Percentiles rank a stretch among this genome's conserved stretches.
Conservation (phyloP, 179 eudicot genomes). For the Beta macrorhiza region DNA sequence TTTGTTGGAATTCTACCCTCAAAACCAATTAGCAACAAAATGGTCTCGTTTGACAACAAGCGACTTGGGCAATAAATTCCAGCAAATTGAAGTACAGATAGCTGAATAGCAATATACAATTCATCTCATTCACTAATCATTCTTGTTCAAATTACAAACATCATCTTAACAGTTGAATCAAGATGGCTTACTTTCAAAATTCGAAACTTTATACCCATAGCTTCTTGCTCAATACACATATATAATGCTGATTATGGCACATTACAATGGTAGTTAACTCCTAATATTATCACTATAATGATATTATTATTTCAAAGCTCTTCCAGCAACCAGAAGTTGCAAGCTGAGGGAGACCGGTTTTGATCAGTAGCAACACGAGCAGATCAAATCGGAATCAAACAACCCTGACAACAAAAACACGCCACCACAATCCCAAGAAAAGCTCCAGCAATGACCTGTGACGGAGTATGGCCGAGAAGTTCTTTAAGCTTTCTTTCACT, state of each 20-base stretch:
- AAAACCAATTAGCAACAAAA: no score
- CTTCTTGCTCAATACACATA: not conserved
- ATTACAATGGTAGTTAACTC: not conserved
- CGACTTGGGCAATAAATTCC: not conserved
- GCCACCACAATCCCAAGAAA: constrained; percentile 77
- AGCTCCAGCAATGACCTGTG: constrained; percentile 87
- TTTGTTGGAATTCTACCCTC: no score
- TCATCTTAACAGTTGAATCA: constrained; percentile 2
- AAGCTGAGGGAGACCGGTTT: not conserved
- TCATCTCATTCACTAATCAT: not conserved
- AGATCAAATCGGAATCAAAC: constrained; percentile 41
- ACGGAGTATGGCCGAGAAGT: constrained; percentile 91
- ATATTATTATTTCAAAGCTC: not conserved
- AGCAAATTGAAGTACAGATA: not conserved
- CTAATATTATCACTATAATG: not conserved
- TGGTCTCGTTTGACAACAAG: not conserved
- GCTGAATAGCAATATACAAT: not conserved
- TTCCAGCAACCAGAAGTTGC: not conserved
- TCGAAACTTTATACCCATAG: not conserved
- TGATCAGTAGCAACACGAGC: not conserved
- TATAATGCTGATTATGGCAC: not conserved
- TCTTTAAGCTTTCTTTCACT: constrained; percentile 93
- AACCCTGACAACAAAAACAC: constrained; percentile 61
- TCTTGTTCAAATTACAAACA: constrained; percentile 14
- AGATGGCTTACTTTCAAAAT: constrained; percentile 1